Evolutionary conservation across 1,139 yeast genomes (phyloP), one percentile per base, ranked within the genome.

Genomic region (Diutina mesorugosa): DNA sequence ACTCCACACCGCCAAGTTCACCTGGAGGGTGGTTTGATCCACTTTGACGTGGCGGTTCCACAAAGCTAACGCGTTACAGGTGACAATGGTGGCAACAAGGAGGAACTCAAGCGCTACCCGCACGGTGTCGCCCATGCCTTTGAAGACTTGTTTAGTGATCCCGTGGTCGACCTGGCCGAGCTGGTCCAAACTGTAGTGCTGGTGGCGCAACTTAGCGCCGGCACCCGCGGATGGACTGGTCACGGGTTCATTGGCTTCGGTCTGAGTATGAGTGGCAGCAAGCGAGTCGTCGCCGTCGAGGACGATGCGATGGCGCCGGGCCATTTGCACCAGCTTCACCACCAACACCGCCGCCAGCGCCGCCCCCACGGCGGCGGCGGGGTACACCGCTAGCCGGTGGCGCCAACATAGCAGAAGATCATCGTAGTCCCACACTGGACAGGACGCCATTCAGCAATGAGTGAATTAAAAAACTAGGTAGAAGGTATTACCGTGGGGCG

Each of bases 101-200:
- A 79, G 30, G 56, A 67, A 77, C 65, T 85, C 90, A 6, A 78
- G 52, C 1, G 73, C 66, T 6, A 84, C 79, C 62, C 81, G 73
- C 41, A 77, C 60, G 59, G 83, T 75, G 61, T 85, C 90, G n/a
- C 53, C 32, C 3, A 69, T 61, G 51, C 73, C 70, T 65, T 85
- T 80, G 57, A 67, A 70, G 4, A 83, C 73, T 32, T 71, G 64
- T 56, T 72, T 66, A 14, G 71, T 62, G 6, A 67, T 66, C 2
- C 88, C 88, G 58, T 78, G 80, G n/a, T 35, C 41, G 14, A 35
- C 14, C 6, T 9, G n/a, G 14, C 41, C 41, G 41, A 35, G 41
- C n/a, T 35, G 41, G 41, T 35, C 41, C 41, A 35, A 35, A 35
- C 41, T 35, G 14, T 35, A 35, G n/a, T 35, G 41, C 14, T 35